A percentile compares a stretch with the other conserved stretches of the same genome.
Conservation (phyloP, 2,329 filamentous ascomycete genomes). For the Fusarium praegraminearum region DNA sequence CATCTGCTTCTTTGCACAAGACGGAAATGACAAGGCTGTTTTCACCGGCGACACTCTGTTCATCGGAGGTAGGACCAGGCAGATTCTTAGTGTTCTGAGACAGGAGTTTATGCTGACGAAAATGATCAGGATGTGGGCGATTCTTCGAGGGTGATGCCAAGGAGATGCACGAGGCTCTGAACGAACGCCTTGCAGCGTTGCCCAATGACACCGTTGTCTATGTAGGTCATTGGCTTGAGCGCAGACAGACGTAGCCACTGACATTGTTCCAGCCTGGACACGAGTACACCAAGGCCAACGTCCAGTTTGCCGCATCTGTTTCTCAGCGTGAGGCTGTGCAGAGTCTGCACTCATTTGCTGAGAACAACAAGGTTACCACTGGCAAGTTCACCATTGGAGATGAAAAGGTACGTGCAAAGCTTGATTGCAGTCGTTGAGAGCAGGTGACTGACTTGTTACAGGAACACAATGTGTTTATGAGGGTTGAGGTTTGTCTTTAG, state of each 20-base stretch:
- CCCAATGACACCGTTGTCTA: slow-evolving; percentile 94
- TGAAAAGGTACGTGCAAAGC: slow-evolving; percentile 77
- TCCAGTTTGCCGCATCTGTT: slow-evolving; percentile 86
- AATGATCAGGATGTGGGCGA: slow-evolving; percentile 79
- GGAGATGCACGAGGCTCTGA: slow-evolving; percentile 95
- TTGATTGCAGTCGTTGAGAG: neutral
- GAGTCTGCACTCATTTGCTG: slow-evolving; percentile 80
- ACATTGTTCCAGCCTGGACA: slow-evolving; percentile 78
- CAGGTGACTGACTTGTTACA: slow-evolving; percentile 52
- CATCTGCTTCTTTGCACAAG: slow-evolving; percentile 93
- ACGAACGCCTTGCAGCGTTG: slow-evolving; percentile 81
- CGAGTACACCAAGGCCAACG: slow-evolving; percentile 98
- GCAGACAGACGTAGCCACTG: slow-evolving; percentile 5
- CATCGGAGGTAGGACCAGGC: slow-evolving; percentile 74
- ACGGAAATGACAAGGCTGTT: slow-evolving; percentile 79
- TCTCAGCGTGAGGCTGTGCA: slow-evolving; percentile 80
- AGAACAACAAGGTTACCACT: slow-evolving; percentile 86
- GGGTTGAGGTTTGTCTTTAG: slow-evolving; percentile 72
- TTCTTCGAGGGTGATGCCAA: slow-evolving; percentile 93
- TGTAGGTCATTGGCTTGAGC: slow-evolving; percentile 62
- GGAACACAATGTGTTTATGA: slow-evolving; percentile 98
- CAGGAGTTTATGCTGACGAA: slow-evolving; percentile 11
- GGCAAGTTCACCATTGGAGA: slow-evolving; percentile 97
- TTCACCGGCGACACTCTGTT: slow-evolving; percentile 98
- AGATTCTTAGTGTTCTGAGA: neutral